Base-by-base conservation (phyloP, 2,329 filamentous ascomycete genomes). In the Sordariomycetes sp. region DNA sequence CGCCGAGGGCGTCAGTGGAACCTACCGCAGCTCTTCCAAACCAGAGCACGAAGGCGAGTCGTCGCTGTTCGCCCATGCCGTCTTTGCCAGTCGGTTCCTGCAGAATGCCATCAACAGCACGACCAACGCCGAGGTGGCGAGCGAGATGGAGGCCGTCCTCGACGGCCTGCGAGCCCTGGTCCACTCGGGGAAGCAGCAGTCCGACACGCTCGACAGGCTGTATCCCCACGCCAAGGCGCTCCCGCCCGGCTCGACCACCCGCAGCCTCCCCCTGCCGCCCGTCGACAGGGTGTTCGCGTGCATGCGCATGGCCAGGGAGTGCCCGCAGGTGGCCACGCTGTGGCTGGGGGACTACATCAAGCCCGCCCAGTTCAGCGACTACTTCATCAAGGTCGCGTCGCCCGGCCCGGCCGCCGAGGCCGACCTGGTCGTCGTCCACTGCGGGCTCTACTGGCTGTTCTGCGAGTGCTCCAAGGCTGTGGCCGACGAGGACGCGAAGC, bases 61-160 rank as follows among this genome's bases (percentile, higher is more conserved):
- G 3, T 77, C 74, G 1, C 62, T 78, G 22, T 69, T 74, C 8
- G 76, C 75, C 1, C 75, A 78, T 58, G 74, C 75, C 2, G 71
- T 70, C 16, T 78, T 78, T 60, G 65, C 65, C 1, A 63, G 60
- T 10, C 60, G 25, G 24, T 65, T 67, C 35, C 59, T 67, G 7
- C 62, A 65, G 48, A 61, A 61, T 25, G 61, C 62, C 25, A 59
- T 67, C 25, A 60, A 46, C 37, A 63, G 59, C 43, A 62, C 59
- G 10, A 57, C 59, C 2, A 57, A 59, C 1, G 53, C 58, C 1
- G 60, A 64, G 3, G 55, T 65, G 11, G 62, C 62, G 0, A 43
- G 57, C 1, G 65, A 65, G 34, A 66, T 67, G 62, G 58, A 58
- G 18, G 58, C 60, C 0, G 60, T 62, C 10, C 50, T 66, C 8